Evolutionary conservation across 768 basidiomycete genomes (phyloP).

Genomic region (Hericium alpestre): DNA sequence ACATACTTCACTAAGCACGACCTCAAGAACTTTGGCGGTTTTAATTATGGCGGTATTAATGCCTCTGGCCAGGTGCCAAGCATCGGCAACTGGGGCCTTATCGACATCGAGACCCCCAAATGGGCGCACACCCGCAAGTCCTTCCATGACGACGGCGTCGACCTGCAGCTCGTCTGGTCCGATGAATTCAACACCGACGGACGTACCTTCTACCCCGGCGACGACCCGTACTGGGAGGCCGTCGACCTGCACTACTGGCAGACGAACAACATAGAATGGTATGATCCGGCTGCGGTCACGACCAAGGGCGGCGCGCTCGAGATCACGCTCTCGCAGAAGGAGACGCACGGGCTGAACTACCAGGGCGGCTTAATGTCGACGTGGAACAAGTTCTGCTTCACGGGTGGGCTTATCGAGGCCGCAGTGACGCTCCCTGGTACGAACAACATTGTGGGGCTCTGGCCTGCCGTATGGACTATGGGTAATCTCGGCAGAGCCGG

Average conservation of each 20-base stretch:
- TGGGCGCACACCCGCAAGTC: constrained; percentile 44
- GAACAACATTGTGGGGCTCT: constrained; percentile 50
- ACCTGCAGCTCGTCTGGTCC: constrained; percentile 69
- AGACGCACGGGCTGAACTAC: constrained; percentile 60
- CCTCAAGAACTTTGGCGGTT: constrained; percentile 24
- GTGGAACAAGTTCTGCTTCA: constrained; percentile 93
- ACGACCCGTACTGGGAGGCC: constrained; percentile 47
- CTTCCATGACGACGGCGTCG: constrained; percentile 46
- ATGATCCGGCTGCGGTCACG: constrained; percentile 58
- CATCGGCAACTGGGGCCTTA: constrained; percentile 29
- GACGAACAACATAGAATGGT: constrained; percentile 66
- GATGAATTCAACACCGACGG: constrained; percentile 82
- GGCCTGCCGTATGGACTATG: constrained; percentile 79
- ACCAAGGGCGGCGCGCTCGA: constrained; percentile 32
- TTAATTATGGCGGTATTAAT: constrained; percentile 39
- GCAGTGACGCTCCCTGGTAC: constrained; percentile 61
- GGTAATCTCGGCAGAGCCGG: constrained; percentile 81
- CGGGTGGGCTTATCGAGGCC: constrained; percentile 69
- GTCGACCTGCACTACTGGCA: constrained; percentile 33
- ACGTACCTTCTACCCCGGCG: constrained; percentile 74
- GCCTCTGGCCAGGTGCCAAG: constrained; percentile 46
- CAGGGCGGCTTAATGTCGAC: constrained; percentile 10
- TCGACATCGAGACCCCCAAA: constrained; percentile 50
- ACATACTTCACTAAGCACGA: constrained; percentile 17
- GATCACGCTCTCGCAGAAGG: constrained; percentile 47